Evolutionary conservation across 768 basidiomycete genomes (phyloP).

Genomic region (Lactarius deliciosus): DNA sequence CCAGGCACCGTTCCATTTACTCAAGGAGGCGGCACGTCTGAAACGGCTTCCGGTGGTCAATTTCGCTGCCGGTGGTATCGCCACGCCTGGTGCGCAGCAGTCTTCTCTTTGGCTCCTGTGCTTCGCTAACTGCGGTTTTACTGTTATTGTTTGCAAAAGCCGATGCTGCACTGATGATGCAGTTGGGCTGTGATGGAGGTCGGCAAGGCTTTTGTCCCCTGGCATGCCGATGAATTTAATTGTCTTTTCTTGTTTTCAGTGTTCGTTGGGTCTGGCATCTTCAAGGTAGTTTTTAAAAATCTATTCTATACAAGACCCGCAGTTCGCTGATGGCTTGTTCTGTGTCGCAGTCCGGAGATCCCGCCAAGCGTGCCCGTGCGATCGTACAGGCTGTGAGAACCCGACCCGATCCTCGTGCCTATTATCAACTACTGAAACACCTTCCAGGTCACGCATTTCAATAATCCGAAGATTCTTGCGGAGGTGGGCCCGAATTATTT

Average conservation of each 20-base stretch:
- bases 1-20: slow-evolving; percentile 88
- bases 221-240: slow-evolving; percentile 11
- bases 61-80: slow-evolving; percentile 94
- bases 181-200: slow-evolving; percentile 96
- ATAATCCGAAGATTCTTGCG: slow-evolving; percentile 89
- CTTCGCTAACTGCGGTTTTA: slow-evolving; percentile 6
- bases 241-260: slow-evolving; percentile 48
- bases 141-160: slow-evolving; percentile 43
- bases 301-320: slow-evolving; percentile 21
- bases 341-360: slow-evolving; percentile 73
- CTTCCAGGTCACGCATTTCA: slow-evolving; percentile 84
- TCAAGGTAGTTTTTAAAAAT: slow-evolving; percentile 79
- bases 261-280: slow-evolving; percentile 97
- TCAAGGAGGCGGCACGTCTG: slow-evolving; percentile 93
- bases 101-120: slow-evolving; percentile 2
- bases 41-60: slow-evolving; percentile 94
- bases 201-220: slow-evolving; percentile 33
- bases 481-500: slow-evolving; percentile 45
- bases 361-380: slow-evolving; percentile 89
- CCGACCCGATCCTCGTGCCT: slow-evolving; percentile 5
- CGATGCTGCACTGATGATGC: slow-evolving; percentile 99
- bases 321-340: slow-evolving; percentile 8
- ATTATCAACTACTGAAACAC: slow-evolving; percentile 23
- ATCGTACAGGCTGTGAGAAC: slow-evolving; percentile 87
- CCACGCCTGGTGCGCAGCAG: slow-evolving; percentile 70